Conservation (phyloP, 768 basidiomycete species). For the Mycena belliarum region DNA sequence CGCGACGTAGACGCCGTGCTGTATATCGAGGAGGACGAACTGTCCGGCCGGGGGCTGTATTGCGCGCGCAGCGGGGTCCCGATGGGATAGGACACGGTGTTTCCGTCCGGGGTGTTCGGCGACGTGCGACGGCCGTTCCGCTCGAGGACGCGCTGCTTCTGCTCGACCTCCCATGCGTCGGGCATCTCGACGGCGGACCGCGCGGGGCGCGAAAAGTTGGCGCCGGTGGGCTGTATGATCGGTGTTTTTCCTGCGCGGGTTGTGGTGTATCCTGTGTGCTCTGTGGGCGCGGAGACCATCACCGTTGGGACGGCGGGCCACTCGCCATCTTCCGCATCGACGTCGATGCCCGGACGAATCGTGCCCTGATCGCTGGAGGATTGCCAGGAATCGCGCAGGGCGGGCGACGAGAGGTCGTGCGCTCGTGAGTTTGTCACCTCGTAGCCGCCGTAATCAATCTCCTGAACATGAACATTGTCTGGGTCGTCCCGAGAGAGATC, state of each 20-base stretch:
- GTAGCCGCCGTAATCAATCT: slow-evolving; percentile 34
- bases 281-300: slow-evolving; percentile 51
- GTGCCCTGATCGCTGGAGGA: slow-evolving; percentile 24
- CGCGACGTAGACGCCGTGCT: slow-evolving; percentile 6
- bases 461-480: slow-evolving; percentile 23
- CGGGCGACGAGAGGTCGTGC: slow-evolving; percentile 28
- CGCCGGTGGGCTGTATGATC: slow-evolving; percentile 43
- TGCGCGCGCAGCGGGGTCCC: slow-evolving; percentile 3
- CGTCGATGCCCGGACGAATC: slow-evolving; percentile 9
- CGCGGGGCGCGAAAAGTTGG: slow-evolving; percentile 69
- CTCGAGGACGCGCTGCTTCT: slow-evolving; percentile 54
- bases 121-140: slow-evolving; percentile 50
- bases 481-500: slow-evolving; percentile 25
- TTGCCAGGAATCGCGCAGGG: slow-evolving; percentile 44
- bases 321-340: slow-evolving; percentile 1
- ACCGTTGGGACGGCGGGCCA: slow-evolving; percentile 48
- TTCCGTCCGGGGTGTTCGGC: slow-evolving; percentile 23
- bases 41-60: slow-evolving; percentile 8
- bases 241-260: slow-evolving; percentile 39
- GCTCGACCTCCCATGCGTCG: slow-evolving; percentile 39
- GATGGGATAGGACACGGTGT: not conserved
- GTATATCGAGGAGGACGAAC: slow-evolving; percentile 16
- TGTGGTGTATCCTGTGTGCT: slow-evolving; percentile 21
- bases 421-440: slow-evolving; percentile 48
- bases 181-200: slow-evolving; percentile 43